Base-by-base conservation (phyloP, 1,284 basidiomycete genomes). In the Apiotrichum gracile region DNA sequence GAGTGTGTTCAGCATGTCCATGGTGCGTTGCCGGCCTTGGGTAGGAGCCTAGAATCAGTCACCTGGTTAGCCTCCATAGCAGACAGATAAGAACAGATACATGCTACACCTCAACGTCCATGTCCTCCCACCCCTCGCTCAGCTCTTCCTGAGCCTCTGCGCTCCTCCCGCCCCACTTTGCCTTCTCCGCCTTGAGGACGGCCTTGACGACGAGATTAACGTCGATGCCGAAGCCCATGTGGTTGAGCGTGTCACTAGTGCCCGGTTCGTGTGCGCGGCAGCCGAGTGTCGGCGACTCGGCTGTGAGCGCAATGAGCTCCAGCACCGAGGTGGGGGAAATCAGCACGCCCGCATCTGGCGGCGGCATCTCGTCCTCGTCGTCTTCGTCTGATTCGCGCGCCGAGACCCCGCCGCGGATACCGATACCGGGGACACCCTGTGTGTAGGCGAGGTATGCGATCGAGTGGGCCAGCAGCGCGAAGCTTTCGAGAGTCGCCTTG, bases 401-500 rank as follows among this genome's bases (percentile, higher is more conserved):
- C n/a, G 31, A n/a, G 17, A 13, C 39, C 3, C 13, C 22, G 16
- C 34, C 29, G 13, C 24, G 31, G 22, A 72, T 58, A 2, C 69
- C 69, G 17, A 71, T 63, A 2, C 66, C 66, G 3, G 58, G 51
- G 8, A 71, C 72, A 19, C 69, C 70, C 51, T 72, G 70, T 4
- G 63, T 65, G 62, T 64, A 70, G 5, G 70, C 72, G 3, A 73
- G 61, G 47, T 73, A 73, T 1, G 70, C 65, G 3, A 72, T 54
- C 1, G 68, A 68, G 45, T 69, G 68, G 5, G 66, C 58, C 1
- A 73, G 58, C 17, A 73, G 58, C 2, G 61, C 70, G 41, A 67
- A 72, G 4, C 68, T 60, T 9, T 60, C 65, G 14, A 71, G 60
- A 26, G 69, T 71, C 10, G 58, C 54, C 4, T 60, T 61, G 39